phyloP scores from a whole-genome alignment of 2,329 filamentous ascomycete species.

The Ceratocystis variospora region DNA sequence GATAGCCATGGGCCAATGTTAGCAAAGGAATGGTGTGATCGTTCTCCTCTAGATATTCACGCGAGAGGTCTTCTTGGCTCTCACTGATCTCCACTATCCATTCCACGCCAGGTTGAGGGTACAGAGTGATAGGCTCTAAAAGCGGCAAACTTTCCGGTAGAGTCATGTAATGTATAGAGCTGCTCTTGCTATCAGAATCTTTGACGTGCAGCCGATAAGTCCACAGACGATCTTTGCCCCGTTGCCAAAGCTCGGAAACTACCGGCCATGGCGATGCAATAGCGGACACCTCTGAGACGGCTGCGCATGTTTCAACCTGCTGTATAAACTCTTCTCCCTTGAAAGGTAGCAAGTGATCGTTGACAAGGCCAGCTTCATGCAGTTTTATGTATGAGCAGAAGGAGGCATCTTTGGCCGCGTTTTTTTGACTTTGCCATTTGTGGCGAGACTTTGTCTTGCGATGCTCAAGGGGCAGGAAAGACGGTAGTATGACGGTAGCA shows the following conservation, averaged over 20 bases:
- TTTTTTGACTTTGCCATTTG: conserved; percentile 56
- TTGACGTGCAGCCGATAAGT: conserved; percentile 26
- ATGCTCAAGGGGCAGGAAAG: conserved; percentile 49
- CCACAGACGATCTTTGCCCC: conserved; percentile 19
- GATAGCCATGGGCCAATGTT: conserved; percentile 12
- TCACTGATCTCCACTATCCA: conserved; percentile 29
- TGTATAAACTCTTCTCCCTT: conserved; percentile 29
- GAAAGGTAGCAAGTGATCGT: conserved; percentile 61
- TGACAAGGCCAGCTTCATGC: conserved; percentile 57
- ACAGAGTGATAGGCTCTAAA: conserved; percentile 29
- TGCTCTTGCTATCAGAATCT: conserved; percentile 24
- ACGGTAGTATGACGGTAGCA: conserved; percentile 57
- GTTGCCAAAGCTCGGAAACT: conserved; percentile 33
- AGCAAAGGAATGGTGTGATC: conserved; percentile 12
- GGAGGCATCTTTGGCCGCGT: conserved; percentile 66
- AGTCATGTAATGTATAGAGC: conserved; percentile 31
- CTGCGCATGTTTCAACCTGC: conserved; percentile 28
- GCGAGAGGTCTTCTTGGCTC: not conserved
- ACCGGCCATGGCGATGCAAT: conserved; percentile 35
- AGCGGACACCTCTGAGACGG: conserved; percentile 28
- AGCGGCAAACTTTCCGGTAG: conserved; percentile 33
- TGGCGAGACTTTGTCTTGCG: conserved; percentile 38
- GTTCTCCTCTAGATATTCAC: conserved; percentile 25
- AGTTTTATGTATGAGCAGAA: conserved; percentile 65
- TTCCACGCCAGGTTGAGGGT: conserved; percentile 27